These are phyloP conservation scores for Rachicladosporium sp. DNA, from an alignment of 2,329 filamentous ascomycete genomes.

Conservation along the genomic window DNA sequence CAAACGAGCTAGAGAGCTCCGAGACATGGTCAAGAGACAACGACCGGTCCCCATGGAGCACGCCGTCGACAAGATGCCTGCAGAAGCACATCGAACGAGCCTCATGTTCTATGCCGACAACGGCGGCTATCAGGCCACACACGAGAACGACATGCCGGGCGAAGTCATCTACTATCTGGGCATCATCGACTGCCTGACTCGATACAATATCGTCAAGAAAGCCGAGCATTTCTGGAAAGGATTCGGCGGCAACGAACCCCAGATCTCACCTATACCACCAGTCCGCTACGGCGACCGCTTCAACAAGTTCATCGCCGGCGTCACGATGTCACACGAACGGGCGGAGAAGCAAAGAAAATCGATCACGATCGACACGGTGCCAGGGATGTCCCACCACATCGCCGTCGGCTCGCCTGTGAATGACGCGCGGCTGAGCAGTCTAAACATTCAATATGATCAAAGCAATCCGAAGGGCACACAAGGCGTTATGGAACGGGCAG, in stretches of 20 bases:
- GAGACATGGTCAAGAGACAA: slow-evolving; percentile 85
- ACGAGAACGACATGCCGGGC: slow-evolving; percentile 71
- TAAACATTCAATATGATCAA: slow-evolving; percentile 22
- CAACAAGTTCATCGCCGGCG: slow-evolving; percentile 76
- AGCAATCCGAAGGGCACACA: slow-evolving; percentile 33
- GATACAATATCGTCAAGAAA: slow-evolving; percentile 93
- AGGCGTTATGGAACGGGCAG: slow-evolving; percentile 44
- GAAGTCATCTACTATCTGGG: slow-evolving; percentile 97
- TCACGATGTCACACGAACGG: slow-evolving; percentile 84
- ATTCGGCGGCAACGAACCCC: slow-evolving; percentile 63
- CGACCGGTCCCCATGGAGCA: slow-evolving; percentile 87
- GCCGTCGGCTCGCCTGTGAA: slow-evolving; percentile 13
- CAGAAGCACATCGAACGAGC: slow-evolving; percentile 60
- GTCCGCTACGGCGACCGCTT: slow-evolving; percentile 89
- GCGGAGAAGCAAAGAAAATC: slow-evolving; percentile 41
- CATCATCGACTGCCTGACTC: slow-evolving; percentile 91
- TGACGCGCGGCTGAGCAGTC: slow-evolving; percentile 27
- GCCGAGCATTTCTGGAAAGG: slow-evolving; percentile 97
- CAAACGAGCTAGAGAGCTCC: slow-evolving; percentile 77
- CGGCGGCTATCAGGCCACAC: slow-evolving; percentile 83
- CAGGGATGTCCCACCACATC: slow-evolving; percentile 9
- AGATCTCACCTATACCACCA: slow-evolving; percentile 88
- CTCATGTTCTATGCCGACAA: slow-evolving; percentile 90
- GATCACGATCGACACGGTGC: slow-evolving; percentile 13
- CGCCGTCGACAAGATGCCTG: slow-evolving; percentile 73